Conservation (phyloP, 2,329 filamentous ascomycete species). For the Diaporthe citrichinensis region DNA sequence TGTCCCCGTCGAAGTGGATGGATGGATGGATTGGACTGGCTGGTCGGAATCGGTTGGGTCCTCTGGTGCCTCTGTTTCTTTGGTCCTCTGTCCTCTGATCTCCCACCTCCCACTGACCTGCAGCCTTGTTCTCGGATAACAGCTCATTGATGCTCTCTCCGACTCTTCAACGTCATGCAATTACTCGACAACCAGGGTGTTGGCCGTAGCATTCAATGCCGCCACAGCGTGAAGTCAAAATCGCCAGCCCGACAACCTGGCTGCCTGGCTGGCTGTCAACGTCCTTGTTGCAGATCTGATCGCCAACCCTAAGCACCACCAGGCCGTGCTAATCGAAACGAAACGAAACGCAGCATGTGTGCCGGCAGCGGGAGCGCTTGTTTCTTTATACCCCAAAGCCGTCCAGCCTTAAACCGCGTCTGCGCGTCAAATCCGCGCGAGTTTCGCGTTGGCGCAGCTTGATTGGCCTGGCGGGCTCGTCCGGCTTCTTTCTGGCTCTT, state of each 20-base stretch:
- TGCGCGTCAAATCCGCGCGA: constrained; percentile 40
- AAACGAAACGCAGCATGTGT: constrained; percentile 10
- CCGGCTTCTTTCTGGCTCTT: constrained; percentile 7
- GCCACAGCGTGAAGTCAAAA: constrained; percentile 4
- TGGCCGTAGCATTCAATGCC: constrained; percentile 24
- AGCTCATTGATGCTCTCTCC: constrained; percentile 12
- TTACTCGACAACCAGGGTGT: constrained; percentile 26
- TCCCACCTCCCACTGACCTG: background rate
- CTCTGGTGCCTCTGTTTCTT: background rate
- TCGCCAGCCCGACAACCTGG: constrained; percentile 2
- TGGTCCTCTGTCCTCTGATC: background rate
- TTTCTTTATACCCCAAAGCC: constrained; percentile 30
- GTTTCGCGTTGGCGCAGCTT: constrained; percentile 30
- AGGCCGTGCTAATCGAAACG: constrained; percentile 7
- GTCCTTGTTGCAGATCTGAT: constrained; percentile 18
- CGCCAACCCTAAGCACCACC: constrained; percentile 1
- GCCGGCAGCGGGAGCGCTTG: constrained; percentile 35
- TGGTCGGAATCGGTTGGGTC: constrained; percentile 1
- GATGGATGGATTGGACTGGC: background rate
- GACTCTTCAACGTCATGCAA: constrained; percentile 24
- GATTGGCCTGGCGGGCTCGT: constrained; percentile 17
- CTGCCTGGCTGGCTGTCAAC: background rate
- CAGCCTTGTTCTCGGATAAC: constrained; percentile 14
- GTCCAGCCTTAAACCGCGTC: constrained; percentile 38
- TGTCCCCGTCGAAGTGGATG: background rate